These are phyloP conservation scores for Albifimbria verrucaria DNA, from an alignment of 2,329 filamentous ascomycete genomes.

Conservation along the genomic window DNA sequence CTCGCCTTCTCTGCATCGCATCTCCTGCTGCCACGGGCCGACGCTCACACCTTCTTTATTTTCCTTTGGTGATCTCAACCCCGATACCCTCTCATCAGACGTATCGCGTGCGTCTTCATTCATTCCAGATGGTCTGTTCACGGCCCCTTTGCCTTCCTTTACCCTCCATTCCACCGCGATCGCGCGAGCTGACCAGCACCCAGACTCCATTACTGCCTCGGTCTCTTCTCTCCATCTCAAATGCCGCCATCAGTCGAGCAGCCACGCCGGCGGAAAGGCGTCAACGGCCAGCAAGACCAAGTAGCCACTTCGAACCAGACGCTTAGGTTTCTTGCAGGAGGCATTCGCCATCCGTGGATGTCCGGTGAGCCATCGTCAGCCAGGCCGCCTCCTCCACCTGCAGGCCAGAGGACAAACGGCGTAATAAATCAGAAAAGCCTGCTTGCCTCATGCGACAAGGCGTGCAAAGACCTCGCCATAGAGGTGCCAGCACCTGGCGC, in stretches of 20 bases:
- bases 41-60: too few species aligned
- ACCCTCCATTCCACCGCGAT: too few species aligned
- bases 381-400: too few species aligned
- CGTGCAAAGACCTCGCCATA: neutral
- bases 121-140: too few species aligned
- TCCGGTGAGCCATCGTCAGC: constrained; percentile 4
- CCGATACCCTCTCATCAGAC: too few species aligned
- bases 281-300: constrained; percentile 18
- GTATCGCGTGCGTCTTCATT: too few species aligned
- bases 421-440: neutral
- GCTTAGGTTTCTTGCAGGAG: constrained; percentile 33
- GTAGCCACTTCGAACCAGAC: constrained; percentile 39
- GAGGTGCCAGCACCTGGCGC: neutral
- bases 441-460: neutral
- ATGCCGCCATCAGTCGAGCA: neutral
- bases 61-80: too few species aligned
- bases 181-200: neutral
- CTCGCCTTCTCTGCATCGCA: too few species aligned
- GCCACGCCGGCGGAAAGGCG: too few species aligned
- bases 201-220: neutral
- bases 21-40: too few species aligned
- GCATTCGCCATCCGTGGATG: constrained; percentile 28
- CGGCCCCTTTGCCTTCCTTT: too few species aligned
- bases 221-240: neutral
- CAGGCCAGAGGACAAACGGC: neutral